Conservation (phyloP, 2,329 filamentous ascomycete species). For the Exophiala sp. region DNA sequence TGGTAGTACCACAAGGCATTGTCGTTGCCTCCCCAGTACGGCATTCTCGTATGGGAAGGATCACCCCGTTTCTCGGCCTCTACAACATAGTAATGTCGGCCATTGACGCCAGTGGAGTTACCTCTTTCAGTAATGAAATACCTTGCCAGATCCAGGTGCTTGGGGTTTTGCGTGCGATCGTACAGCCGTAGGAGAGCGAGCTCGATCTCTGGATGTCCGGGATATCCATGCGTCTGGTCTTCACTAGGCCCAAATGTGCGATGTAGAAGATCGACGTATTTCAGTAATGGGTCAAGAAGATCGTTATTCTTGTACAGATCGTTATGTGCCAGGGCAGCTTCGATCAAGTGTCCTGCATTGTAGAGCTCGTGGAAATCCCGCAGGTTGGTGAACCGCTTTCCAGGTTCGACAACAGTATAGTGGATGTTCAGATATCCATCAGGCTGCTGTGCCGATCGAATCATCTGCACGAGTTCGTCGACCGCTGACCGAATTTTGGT, state of each 20-base stretch:
- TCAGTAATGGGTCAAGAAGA: constrained; percentile 52
- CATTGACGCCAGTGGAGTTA: constrained; percentile 48
- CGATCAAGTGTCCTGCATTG: constrained; percentile 60
- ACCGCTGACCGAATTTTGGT: constrained; percentile 50
- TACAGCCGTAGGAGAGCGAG: constrained; percentile 48
- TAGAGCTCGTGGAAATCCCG: constrained; percentile 63
- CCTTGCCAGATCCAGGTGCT: constrained; percentile 47
- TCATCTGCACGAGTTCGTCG: constrained; percentile 57
- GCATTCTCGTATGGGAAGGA: constrained; percentile 45
- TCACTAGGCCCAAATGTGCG: constrained; percentile 51
- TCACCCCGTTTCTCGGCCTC: constrained; percentile 54
- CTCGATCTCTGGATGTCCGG: constrained; percentile 58
- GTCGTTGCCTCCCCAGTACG: constrained; percentile 34
- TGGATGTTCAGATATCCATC: constrained; percentile 65
- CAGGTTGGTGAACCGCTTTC: constrained; percentile 56
- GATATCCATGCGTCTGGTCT: constrained; percentile 56
- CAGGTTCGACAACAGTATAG: constrained; percentile 58
- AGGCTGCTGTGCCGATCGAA: constrained; percentile 53
- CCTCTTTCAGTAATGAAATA: constrained; percentile 60
- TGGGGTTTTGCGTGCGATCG: constrained; percentile 37
- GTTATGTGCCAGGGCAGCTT: constrained; percentile 58
- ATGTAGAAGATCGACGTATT: constrained; percentile 53
- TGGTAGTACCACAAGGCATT: constrained; percentile 51
- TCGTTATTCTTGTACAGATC: constrained; percentile 50
- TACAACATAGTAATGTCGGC: constrained; percentile 53